Percentiles rank a stretch among this genome's conserved stretches.
phyloP scores from a whole-genome alignment of 2,329 filamentous ascomycete genomes.

The Xylariaceae sp. region DNA sequence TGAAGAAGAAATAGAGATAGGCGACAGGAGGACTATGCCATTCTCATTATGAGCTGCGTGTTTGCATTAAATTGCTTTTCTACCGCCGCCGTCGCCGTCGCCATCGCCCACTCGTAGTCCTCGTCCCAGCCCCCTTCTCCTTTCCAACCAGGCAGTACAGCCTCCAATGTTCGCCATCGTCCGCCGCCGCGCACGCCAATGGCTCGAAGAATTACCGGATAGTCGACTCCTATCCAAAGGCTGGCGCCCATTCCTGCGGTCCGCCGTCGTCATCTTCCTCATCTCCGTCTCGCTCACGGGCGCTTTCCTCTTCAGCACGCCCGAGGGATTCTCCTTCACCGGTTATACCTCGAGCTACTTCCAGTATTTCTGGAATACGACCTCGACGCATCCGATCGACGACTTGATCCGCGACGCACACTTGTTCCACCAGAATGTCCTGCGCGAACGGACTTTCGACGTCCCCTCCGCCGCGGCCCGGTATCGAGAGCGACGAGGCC shows the following conservation, averaged over 20 bases:
- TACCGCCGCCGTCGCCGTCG: too few relatives aligned
- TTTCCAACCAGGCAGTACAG: too few relatives aligned
- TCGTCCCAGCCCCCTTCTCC: too few relatives aligned
- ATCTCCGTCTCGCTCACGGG: slow-evolving; percentile 21
- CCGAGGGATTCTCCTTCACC: slow-evolving; percentile 21
- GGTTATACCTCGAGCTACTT: slow-evolving; percentile 19
- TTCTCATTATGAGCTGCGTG: too few relatives aligned
- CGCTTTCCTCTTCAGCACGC: slow-evolving; percentile 21
- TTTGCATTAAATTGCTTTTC: too few relatives aligned
- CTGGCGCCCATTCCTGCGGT: slow-evolving; percentile 22
- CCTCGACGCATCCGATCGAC: slow-evolving; percentile 45
- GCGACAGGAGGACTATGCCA: too few relatives aligned
- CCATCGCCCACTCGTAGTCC: too few relatives aligned
- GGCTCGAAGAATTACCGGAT: slow-evolving; percentile 23
- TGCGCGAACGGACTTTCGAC: slow-evolving; percentile 44
- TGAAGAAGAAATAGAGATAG: too few relatives aligned
- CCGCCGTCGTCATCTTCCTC: slow-evolving; percentile 19
- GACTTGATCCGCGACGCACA: slow-evolving; percentile 46
- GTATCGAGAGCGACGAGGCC: slow-evolving; percentile 53
- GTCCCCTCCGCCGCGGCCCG: slow-evolving; percentile 49
- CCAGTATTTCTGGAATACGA: slow-evolving; percentile 23
- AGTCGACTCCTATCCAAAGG: slow-evolving; percentile 16
- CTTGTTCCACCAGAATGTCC: slow-evolving; percentile 37
- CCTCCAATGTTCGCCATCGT: too few relatives aligned
- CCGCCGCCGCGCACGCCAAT: too few relatives aligned